These are phyloP conservation scores for Hericium rajendrae DNA, from an alignment of 768 basidiomycete genomes.

Conservation along the genomic window DNA sequence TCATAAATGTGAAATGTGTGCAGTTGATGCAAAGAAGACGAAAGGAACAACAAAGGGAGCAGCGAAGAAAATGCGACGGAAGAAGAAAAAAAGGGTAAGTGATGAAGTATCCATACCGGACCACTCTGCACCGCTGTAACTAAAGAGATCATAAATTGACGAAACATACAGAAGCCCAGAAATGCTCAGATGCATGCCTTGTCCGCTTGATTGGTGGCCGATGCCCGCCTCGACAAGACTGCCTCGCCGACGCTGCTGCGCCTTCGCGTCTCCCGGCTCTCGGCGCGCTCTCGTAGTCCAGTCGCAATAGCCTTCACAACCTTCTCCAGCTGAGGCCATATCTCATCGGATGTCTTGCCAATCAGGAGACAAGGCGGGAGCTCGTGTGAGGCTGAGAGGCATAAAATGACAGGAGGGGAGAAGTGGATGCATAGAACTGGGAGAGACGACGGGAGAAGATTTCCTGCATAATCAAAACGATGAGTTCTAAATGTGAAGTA, in stretches of 20 bases:
- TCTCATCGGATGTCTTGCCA: slow-evolving; percentile 78
- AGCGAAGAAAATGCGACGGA: neutral
- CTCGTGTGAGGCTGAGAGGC: slow-evolving; percentile 24
- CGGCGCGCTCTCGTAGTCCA: slow-evolving; percentile 37
- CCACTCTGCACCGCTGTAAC: neutral
- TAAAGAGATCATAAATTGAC: neutral
- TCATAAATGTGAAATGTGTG: neutral
- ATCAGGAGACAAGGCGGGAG: slow-evolving; percentile 50
- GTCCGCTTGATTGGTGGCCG: too few relatives aligned
- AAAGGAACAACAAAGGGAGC: neutral
- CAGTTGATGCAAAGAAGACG: neutral
- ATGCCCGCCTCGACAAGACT: slow-evolving; percentile 26
- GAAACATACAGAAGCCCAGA: too few relatives aligned
- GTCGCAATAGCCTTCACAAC: slow-evolving; percentile 52
- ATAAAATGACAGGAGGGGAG: slow-evolving; percentile 75
- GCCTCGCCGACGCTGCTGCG: slow-evolving; percentile 48
- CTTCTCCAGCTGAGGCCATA: slow-evolving; percentile 76
- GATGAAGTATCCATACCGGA: neutral
- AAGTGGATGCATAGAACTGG: slow-evolving; percentile 72
- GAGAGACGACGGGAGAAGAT: slow-evolving; percentile 66
- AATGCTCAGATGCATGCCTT: too few relatives aligned
- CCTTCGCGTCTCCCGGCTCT: slow-evolving; percentile 27
- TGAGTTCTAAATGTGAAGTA: slow-evolving; percentile 1
- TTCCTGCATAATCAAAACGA: slow-evolving; percentile 39
- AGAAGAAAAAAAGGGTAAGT: neutral